Evolutionary conservation across 2,329 filamentous ascomycete species (phyloP), one percentile per base, ranked within the genome.

Genomic region (Diaporthe longicolla): DNA sequence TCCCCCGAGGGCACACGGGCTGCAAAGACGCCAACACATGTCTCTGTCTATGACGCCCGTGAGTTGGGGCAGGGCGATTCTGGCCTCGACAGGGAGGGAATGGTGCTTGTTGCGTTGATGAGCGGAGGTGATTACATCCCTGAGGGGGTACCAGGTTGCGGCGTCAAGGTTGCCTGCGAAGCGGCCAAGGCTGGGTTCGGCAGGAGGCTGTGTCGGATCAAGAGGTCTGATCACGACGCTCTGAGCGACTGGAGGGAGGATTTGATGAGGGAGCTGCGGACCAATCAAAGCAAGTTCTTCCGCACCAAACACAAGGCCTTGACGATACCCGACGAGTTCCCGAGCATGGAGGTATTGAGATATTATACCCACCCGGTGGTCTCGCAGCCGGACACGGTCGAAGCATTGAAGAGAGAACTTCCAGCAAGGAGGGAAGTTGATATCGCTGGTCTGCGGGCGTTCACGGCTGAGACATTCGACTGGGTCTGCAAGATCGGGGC

Each of bases 51-150:
- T 81, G 90, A 95, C 73, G 89, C 90, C 0, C 82, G 87, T 15
- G 86, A 89, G 50, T 89, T 91, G 65, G 77, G 80, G 17, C 79
- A 85, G n/a, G 78, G 84, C 72, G 73, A 85, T 1, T 86, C 89
- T 1, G 93, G 93, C 0, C 85, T 98, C 59, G 94, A 95, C 79
- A 88, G 93, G 26, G 92, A 97, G 76, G 96, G 95, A 0, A 97
- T 99, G 95, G 93, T 98, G 29, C 85, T 99, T 17, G 93, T 98
- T 26, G 97, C 97, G 0, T 85, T 99, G 76, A 95, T 99, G 89
- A 98, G 95, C 78, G 97, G 97, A 9, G 97, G 97, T 9, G 97
- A 99, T 82, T 99, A 99, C 78, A 87, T 96, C 0, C 94, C 95
- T 0, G 94, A 95, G 72, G 97, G 97, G 0, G 93, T 99, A 21